A percentile compares a stretch with the other conserved stretches of the same genome.
Conservation (phyloP, 2,329 filamentous ascomycete genomes). For the Ophiostoma ips region DNA sequence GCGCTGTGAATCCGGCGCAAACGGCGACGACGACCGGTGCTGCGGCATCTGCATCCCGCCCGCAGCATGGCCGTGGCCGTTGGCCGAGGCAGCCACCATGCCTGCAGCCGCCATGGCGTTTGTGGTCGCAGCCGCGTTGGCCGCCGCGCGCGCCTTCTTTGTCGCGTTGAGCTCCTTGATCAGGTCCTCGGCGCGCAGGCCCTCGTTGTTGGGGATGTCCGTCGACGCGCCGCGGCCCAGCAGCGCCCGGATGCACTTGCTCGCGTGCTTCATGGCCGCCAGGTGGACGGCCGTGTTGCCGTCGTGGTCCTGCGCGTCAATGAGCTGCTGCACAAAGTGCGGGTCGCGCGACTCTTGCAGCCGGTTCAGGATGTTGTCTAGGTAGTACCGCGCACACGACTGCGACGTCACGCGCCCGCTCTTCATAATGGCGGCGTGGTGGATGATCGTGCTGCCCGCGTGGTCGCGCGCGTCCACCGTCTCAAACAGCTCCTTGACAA, state of each 20-base stretch:
- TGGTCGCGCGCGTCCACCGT: constrained; percentile 71
- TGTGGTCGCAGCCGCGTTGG: neutral
- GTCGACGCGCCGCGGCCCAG: constrained; percentile 68
- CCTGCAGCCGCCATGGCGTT: neutral
- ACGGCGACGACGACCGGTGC: constrained; percentile 63
- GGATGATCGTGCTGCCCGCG: constrained; percentile 77
- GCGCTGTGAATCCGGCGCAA: constrained; percentile 46
- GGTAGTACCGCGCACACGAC: constrained; percentile 81
- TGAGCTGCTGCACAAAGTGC: constrained; percentile 59
- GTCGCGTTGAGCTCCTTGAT: constrained; percentile 62
- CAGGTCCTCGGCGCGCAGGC: constrained; percentile 71
- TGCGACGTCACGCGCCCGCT: constrained; percentile 70
- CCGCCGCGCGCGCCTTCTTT: constrained; percentile 46
- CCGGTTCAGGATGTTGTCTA: constrained; percentile 80
- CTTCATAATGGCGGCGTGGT: constrained; percentile 84
- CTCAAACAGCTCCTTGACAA: constrained; percentile 70
- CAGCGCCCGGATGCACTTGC: constrained; percentile 75
- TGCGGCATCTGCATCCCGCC: constrained; percentile 21
- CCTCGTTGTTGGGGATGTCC: constrained; percentile 68
- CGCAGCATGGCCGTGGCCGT: neutral
- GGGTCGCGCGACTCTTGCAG: constrained; percentile 66
- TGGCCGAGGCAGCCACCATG: neutral
- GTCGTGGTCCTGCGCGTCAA: constrained; percentile 71
- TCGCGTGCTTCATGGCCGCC: constrained; percentile 67
- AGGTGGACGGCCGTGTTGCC: constrained; percentile 76